These are phyloP conservation scores for Fusarium begoniae DNA, from an alignment of 2,329 filamentous ascomycete genomes.

Conservation along the genomic window DNA sequence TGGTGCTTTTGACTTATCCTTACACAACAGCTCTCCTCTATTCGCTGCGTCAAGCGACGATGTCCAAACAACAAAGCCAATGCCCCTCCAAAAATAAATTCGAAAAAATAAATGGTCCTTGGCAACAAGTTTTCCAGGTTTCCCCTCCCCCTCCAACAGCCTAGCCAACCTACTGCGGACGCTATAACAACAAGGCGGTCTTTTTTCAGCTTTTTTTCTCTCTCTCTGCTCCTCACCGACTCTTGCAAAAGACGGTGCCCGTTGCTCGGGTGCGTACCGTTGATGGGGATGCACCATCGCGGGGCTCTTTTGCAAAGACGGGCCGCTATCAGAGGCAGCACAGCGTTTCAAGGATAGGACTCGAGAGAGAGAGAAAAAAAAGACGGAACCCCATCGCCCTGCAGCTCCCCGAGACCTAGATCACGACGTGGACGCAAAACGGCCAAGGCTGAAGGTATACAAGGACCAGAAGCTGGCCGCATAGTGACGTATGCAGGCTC, in stretches of 20 bases:
- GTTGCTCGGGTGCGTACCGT: constrained; percentile 37
- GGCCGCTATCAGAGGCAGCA: constrained; percentile 20
- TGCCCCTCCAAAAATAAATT: constrained; percentile 31
- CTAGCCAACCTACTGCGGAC: constrained; percentile 26
- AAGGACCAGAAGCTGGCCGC: constrained; percentile 26
- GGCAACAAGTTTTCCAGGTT: constrained; percentile 27
- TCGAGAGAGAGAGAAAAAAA: neutral
- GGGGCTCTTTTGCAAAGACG: constrained; percentile 31
- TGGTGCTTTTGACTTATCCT: constrained; percentile 29
- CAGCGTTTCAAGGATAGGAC: constrained; percentile 15
- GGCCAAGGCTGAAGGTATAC: constrained; percentile 31
- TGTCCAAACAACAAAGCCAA: constrained; percentile 26
- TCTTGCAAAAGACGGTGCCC: constrained; percentile 35
- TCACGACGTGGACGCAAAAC: constrained; percentile 39
- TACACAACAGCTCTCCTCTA: constrained; percentile 27
- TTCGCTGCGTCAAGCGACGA: constrained; percentile 37
- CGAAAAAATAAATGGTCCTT: constrained; percentile 37
- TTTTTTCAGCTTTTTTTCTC: neutral
- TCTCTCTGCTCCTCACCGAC: constrained; percentile 35
- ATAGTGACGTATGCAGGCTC: constrained; percentile 40
- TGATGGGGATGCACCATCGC: constrained; percentile 28
- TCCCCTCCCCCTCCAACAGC: constrained; percentile 35
- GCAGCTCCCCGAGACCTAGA: constrained; percentile 18
- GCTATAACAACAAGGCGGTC: constrained; percentile 30
- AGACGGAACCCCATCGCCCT: constrained; percentile 17